phyloP scores from a whole-genome alignment of 2,329 filamentous ascomycete genomes.

The Ophiostoma populinum region DNA sequence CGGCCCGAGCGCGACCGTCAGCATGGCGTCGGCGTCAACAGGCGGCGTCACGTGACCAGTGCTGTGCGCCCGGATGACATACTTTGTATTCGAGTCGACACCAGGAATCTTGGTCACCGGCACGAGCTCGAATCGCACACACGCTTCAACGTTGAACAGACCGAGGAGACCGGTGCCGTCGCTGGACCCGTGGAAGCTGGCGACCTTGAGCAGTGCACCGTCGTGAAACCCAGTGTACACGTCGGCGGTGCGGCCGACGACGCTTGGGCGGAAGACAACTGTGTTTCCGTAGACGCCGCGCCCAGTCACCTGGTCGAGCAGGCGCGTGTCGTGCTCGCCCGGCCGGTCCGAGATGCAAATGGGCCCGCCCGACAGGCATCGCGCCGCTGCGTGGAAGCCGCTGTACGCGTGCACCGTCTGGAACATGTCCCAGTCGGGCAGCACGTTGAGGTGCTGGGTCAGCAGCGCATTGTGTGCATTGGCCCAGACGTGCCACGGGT shows the following conservation, averaged over 20 bases:
- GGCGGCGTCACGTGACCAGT: slow-evolving; percentile 45
- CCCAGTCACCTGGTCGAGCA: slow-evolving; percentile 72
- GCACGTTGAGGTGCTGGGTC: slow-evolving; percentile 65
- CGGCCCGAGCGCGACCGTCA: slow-evolving; percentile 44
- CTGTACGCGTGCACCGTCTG: slow-evolving; percentile 51
- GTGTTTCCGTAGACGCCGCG: slow-evolving; percentile 54
- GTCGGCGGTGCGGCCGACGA: slow-evolving; percentile 53
- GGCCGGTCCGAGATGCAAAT: slow-evolving; percentile 90
- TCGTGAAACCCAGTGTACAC: slow-evolving; percentile 65
- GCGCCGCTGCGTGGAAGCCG: slow-evolving; percentile 73
- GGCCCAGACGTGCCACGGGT: slow-evolving; percentile 89
- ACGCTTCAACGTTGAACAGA: slow-evolving; percentile 59
- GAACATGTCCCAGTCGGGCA: slow-evolving; percentile 71
- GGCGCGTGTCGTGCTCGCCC: slow-evolving; percentile 55
- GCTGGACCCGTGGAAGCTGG: slow-evolving; percentile 50
- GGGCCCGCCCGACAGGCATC: slow-evolving; percentile 78
- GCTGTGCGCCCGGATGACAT: slow-evolving; percentile 57
- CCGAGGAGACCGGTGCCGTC: slow-evolving; percentile 62
- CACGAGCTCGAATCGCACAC: slow-evolving; percentile 50
- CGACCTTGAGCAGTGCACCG: slow-evolving; percentile 55
- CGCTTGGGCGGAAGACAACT: slow-evolving; percentile 63
- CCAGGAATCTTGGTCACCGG: slow-evolving; percentile 59
- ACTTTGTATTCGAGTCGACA: slow-evolving; percentile 33
- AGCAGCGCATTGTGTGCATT: slow-evolving; percentile 82
- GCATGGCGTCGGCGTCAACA: slow-evolving; percentile 25